Base-by-base conservation (phyloP, 2,329 filamentous ascomycete species). In the Venturia effusa region DNA sequence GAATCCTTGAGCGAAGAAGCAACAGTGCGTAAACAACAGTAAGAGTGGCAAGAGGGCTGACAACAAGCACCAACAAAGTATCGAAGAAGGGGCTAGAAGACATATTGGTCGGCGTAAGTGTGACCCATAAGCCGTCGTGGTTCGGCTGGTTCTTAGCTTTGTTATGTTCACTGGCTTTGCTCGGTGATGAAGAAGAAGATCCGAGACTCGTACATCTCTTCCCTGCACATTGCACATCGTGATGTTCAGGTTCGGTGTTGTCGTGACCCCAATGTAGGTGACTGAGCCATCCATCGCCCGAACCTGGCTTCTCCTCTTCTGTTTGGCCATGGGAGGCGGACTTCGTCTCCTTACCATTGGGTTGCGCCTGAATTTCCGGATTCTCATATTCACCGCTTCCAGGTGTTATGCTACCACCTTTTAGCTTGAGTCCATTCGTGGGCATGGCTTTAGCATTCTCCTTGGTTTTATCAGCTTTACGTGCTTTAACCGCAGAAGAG, bases 51-150 rank as follows among this genome's bases (percentile, higher is more conserved):
- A 99, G 77, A 8, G 94, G 94, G 71, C 92, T 97, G 63, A 97
- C 87, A 39, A 99, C 92, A n/a, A 99, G 80, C 10, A 99, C 92
- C n/a, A 97, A 81, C 2, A 99, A 82, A 0, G 93, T 97, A 73
- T 99, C 94, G 69, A 97, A 92, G 78, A 99, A 96, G 0, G 94
- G 92, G 69, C 88, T 95, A 5, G 89, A 88, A 67, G 91, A 93
- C 77, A 88, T 85, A 74, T 86, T 93, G 0, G 92, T 92, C 1
- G 92, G 94, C 0, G 91, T 94, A 64, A 99, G 85, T 8, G 94
- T 96, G n/a, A 99, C 91, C 92, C 92, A 97, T 4, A 99, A 83
- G 1, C 92, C 93, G 69, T 94, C 87, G 67, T 87, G 87, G 15
- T 80, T 78, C 27, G 68, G 64, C 22, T 15, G 64, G 40, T 68